phyloP scores from a whole-genome alignment of 2,329 filamentous ascomycete genomes.

The Nothophoma quercina region DNA sequence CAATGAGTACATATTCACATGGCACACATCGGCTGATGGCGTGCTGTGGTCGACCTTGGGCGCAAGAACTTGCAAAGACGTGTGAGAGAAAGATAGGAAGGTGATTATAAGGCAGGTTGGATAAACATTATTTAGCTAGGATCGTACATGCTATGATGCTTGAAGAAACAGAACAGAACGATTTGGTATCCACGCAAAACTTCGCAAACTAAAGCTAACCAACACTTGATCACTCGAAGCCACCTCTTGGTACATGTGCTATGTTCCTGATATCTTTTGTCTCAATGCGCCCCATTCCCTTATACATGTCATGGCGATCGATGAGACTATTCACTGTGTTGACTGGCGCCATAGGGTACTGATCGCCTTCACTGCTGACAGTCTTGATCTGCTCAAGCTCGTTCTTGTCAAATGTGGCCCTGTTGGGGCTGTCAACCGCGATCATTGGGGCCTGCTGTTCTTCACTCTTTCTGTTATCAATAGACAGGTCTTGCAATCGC shows the following conservation, averaged over 20 bases:
- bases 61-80: background rate
- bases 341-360: constrained; percentile 32
- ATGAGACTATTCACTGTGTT: constrained; percentile 48
- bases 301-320: constrained; percentile 55
- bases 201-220: background rate
- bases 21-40: no score
- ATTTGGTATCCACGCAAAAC: constrained; percentile 13
- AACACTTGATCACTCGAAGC: constrained; percentile 2
- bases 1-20: background rate
- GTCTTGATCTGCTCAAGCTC: constrained; percentile 39
- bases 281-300: constrained; percentile 43
- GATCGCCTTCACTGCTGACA: constrained; percentile 32
- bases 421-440: constrained; percentile 13
- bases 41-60: background rate
- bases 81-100: background rate
- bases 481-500: constrained; percentile 29
- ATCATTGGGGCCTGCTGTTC: constrained; percentile 22
- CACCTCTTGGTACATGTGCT: constrained; percentile 29
- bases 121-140: background rate
- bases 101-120: background rate
- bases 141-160: background rate
- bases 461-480: constrained; percentile 14
- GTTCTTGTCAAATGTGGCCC: constrained; percentile 27
- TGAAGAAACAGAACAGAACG: background rate
- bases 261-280: constrained; percentile 50